Evolutionary conservation across 345 rosid genomes (phyloP).

Genomic region (Citrus mangshanensis): DNA sequence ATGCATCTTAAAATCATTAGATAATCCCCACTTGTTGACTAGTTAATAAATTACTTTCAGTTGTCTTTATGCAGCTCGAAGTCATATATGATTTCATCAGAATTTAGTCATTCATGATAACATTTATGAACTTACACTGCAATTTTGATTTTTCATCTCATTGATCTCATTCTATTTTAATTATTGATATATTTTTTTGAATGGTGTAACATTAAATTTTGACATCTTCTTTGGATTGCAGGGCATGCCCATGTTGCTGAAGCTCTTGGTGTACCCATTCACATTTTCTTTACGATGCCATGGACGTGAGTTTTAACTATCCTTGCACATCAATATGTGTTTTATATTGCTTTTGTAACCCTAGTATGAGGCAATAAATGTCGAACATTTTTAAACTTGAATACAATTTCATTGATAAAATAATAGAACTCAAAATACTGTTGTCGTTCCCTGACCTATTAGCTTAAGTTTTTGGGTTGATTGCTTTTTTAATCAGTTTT

Average conservation of each 20-base stretch:
- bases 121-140: neutral
- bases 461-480: neutral
- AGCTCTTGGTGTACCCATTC: constrained; percentile 95
- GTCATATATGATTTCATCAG: neutral
- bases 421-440: neutral
- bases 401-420: neutral
- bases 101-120: neutral
- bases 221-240: constrained; percentile 30
- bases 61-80: neutral
- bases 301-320: constrained; percentile 86
- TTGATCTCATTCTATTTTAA: neutral
- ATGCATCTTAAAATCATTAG: neutral
- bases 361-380: neutral
- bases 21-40: neutral
- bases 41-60: neutral
- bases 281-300: constrained; percentile 99
- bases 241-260: constrained; percentile 98
- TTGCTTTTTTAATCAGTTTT: too few species aligned
- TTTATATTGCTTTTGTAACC: neutral
- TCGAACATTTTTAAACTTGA: neutral
- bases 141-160: neutral
- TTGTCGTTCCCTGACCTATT: neutral
- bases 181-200: neutral
- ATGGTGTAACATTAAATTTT: constrained; percentile 4
- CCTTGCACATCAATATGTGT: constrained; percentile 2